Evolutionary conservation across 2,329 filamentous ascomycete genomes (phyloP).

Genomic region (Ophiocordyceps camponoti-saundersi): DNA sequence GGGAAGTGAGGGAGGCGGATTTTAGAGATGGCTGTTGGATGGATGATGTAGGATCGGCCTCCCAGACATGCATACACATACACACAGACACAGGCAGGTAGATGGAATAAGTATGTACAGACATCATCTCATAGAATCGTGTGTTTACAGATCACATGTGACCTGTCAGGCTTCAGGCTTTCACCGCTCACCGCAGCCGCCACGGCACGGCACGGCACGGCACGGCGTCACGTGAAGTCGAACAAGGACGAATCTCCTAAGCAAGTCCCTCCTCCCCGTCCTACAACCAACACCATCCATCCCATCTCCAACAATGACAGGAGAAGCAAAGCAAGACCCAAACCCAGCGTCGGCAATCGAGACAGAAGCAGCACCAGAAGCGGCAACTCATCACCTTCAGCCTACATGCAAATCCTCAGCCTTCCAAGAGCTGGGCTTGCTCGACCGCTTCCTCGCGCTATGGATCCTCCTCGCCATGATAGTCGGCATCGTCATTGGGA

Average conservation of each 20-base stretch:
- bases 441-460: slow-evolving; percentile 47
- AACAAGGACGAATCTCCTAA: not conserved
- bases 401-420: slow-evolving; percentile 5
- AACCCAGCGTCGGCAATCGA: not conserved
- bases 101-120: too few relatives aligned
- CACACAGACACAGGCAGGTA: too few relatives aligned
- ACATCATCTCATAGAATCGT: too few relatives aligned
- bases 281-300: not conserved
- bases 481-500: slow-evolving; percentile 58
- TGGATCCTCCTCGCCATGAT: slow-evolving; percentile 72
- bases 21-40: not conserved
- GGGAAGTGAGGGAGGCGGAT: not conserved
- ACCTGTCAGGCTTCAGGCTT: too few relatives aligned
- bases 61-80: too few relatives aligned
- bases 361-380: not conserved
- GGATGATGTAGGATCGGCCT: too few relatives aligned
- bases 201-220: too few relatives aligned
- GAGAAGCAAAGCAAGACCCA: not conserved
- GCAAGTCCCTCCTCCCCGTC: not conserved
- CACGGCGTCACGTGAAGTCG: too few relatives aligned
- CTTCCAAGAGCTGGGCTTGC: slow-evolving; percentile 37
- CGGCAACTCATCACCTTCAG: not conserved
- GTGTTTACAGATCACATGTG: too few relatives aligned
- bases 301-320: not conserved
- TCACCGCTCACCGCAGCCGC: too few relatives aligned